Evolutionary conservation across 2,329 filamentous ascomycete genomes (phyloP).

Genomic region (Thermomyces lanuginosus): DNA sequence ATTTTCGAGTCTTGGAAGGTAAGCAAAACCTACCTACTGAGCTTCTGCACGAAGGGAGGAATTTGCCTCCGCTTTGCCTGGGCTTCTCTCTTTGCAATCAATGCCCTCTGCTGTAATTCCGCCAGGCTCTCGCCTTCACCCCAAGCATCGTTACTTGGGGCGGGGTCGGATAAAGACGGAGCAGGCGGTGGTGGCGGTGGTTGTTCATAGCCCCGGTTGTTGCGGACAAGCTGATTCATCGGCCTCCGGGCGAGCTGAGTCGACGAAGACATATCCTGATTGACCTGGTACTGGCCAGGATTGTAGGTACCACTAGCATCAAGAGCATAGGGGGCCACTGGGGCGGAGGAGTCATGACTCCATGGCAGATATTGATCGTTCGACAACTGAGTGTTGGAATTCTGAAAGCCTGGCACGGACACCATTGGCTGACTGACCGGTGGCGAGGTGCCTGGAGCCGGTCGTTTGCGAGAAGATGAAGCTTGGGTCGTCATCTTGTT

Average conservation of each 20-base stretch:
- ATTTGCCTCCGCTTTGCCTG: constrained; percentile 88
- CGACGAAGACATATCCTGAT: constrained; percentile 33
- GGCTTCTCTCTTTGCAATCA: constrained; percentile 70
- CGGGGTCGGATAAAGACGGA: constrained; percentile 13
- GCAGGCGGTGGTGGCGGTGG: constrained; percentile 7
- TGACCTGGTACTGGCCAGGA: constrained; percentile 18
- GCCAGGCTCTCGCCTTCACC: constrained; percentile 53
- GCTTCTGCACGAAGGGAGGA: constrained; percentile 90
- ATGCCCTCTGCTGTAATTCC: constrained; percentile 61
- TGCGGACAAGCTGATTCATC: constrained; percentile 23
- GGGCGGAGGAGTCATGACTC: constrained; percentile 30
- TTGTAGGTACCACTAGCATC: constrained; percentile 28
- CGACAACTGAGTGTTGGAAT: constrained; percentile 28
- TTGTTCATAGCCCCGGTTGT: constrained; percentile 24
- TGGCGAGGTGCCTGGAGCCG: constrained; percentile 56
- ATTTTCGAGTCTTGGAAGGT: not conserved
- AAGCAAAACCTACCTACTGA: constrained; percentile 60
- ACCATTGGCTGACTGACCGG: constrained; percentile 40
- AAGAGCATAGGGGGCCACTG: constrained; percentile 15
- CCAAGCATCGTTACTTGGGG: constrained; percentile 22
- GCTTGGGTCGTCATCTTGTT: constrained; percentile 25
- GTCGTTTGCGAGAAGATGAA: constrained; percentile 45
- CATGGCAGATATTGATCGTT: constrained; percentile 41
- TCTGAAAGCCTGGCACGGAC: constrained; percentile 31
- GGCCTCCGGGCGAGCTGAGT: constrained; percentile 28